A percentile compares a stretch with the other conserved stretches of the same genome.
These are phyloP conservation scores for Smallanthus sonchifolius DNA, from an alignment of 129 eudicot genomes.

Conservation along the genomic window DNA sequence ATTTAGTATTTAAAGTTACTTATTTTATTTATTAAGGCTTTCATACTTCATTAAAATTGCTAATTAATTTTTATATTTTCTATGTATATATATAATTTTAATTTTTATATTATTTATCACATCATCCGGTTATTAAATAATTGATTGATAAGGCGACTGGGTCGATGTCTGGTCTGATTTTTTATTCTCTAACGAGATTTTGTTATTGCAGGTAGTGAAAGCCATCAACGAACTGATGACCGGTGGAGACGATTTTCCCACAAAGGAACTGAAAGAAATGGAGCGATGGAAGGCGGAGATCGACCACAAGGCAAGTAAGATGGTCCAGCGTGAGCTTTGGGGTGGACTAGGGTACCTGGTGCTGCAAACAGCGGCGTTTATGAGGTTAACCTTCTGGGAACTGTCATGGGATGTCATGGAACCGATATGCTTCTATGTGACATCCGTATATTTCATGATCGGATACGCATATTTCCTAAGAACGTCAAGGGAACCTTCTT, in stretches of 20 bases:
- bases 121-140: background rate
- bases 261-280: conserved; percentile 56
- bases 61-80: too few relatives aligned
- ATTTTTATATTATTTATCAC: too few relatives aligned
- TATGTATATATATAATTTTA: too few relatives aligned
- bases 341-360: conserved; percentile 65
- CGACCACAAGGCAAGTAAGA: conserved; percentile 54
- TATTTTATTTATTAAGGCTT: too few relatives aligned
- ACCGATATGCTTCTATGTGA: conserved; percentile 86
- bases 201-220: conserved; percentile 64
- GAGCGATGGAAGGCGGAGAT: conserved; percentile 55
- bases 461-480: conserved; percentile 84
- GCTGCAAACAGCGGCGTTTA: conserved; percentile 83
- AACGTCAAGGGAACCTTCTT: conserved; percentile 78
- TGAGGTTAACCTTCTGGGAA: conserved; percentile 96
- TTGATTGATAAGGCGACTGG: too few relatives aligned
- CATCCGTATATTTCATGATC: conserved; percentile 84
- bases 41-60: too few relatives aligned
- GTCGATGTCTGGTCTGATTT: background rate
- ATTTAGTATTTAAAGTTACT: too few relatives aligned
- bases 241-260: conserved; percentile 13
- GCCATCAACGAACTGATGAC: conserved; percentile 59
- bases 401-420: conserved; percentile 99
- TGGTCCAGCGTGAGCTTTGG: conserved; percentile 80
- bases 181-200: conserved; percentile 3